Percentiles rank a stretch among this genome's conserved stretches.
phyloP scores from a whole-genome alignment of 768 basidiomycete genomes.

The Punctularia strigosozonata region DNA sequence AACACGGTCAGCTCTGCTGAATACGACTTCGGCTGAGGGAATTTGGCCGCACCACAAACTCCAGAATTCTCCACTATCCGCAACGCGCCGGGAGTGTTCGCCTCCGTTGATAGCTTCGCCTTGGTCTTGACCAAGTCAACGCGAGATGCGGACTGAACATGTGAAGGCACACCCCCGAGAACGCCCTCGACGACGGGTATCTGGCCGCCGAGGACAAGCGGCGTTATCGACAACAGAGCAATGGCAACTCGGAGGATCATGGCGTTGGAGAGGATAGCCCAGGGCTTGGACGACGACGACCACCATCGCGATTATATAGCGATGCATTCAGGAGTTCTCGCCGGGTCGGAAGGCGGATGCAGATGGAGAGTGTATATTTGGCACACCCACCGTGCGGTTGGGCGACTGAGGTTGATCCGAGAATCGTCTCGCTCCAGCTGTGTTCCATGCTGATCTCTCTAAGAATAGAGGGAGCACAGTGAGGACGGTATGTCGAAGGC shows the following conservation, averaged over 20 bases:
- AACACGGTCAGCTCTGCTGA: conserved; percentile 49
- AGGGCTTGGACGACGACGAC: conserved; percentile 1
- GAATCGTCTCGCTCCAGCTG: too few relatives aligned
- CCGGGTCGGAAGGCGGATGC: too few relatives aligned
- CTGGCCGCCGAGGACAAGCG: conserved; percentile 21
- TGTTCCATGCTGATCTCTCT: too few relatives aligned
- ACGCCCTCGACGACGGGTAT: conserved; percentile 39
- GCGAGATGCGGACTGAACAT: background rate
- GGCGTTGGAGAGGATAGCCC: conserved; percentile 5
- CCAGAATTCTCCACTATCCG: conserved; percentile 50
- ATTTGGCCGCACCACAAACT: conserved; percentile 33
- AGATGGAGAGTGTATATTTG: too few relatives aligned
- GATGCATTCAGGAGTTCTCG: too few relatives aligned
- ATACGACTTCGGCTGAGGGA: background rate
- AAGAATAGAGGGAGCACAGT: too few relatives aligned
- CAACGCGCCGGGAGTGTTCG: conserved; percentile 32
- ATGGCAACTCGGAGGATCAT: conserved; percentile 12
- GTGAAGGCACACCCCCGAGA: conserved; percentile 31
- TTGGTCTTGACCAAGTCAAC: conserved; percentile 1
- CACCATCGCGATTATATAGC: background rate
- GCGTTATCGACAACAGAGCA: conserved; percentile 9
- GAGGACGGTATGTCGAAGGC: too few relatives aligned
- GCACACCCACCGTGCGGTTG: too few relatives aligned
- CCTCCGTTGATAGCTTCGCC: conserved; percentile 3
- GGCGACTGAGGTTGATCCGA: too few relatives aligned